These are phyloP conservation scores for Cryoendolithus antarcticus DNA, from an alignment of 2,329 filamentous ascomycete species.

Conservation along the genomic window DNA sequence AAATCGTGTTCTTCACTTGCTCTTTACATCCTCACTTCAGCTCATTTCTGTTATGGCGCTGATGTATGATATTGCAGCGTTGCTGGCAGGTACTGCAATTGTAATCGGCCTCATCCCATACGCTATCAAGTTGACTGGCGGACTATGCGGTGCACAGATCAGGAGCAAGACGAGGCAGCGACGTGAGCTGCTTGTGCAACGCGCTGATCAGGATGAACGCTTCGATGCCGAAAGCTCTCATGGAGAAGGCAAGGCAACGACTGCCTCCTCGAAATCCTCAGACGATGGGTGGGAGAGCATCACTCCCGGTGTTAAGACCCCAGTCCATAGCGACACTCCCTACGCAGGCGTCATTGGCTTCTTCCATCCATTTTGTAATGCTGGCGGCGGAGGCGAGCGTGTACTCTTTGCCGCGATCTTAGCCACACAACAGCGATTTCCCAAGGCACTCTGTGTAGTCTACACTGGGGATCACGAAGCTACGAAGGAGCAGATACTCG, in stretches of 20 bases:
- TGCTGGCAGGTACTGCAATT: constrained; percentile 13
- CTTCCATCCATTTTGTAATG: constrained; percentile 98
- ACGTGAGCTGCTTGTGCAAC: constrained; percentile 18
- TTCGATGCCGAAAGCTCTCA: constrained; percentile 6
- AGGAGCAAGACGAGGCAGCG: constrained; percentile 19
- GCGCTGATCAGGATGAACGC: constrained; percentile 16
- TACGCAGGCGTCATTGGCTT: constrained; percentile 87
- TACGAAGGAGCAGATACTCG: constrained; percentile 65
- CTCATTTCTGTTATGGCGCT: constrained; percentile 3
- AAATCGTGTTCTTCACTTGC: not conserved
- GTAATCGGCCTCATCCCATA: constrained; percentile 14
- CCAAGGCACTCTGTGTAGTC: constrained; percentile 75
- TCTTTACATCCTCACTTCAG: not conserved
- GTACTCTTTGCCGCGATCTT: constrained; percentile 93
- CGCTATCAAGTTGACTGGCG: constrained; percentile 13
- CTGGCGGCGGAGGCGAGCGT: constrained; percentile 86
- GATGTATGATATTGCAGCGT: constrained; percentile 7
- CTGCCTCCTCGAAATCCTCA: constrained; percentile 19
- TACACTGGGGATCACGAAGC: constrained; percentile 94
- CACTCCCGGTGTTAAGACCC: constrained; percentile 36
- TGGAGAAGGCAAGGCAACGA: constrained; percentile 3
- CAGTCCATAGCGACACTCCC: constrained; percentile 39
- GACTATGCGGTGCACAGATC: constrained; percentile 16
- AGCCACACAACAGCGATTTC: constrained; percentile 80
- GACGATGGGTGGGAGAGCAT: constrained; percentile 63